Conservation (phyloP, 2,329 filamentous ascomycete species). For the Fusarium multiceps region DNA sequence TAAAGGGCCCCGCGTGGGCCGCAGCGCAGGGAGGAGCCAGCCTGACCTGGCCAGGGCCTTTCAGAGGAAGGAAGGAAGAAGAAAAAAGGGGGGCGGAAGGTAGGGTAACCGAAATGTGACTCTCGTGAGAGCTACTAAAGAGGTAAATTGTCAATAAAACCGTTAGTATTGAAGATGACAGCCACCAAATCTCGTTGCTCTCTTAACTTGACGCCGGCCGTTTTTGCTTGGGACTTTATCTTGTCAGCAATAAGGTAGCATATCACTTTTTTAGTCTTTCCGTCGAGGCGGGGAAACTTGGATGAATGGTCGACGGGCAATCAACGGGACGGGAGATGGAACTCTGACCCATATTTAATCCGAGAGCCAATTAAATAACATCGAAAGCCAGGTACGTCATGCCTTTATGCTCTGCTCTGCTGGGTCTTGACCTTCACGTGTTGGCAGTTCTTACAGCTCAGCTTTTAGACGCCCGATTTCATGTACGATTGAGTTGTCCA, state of each 20-base stretch:
- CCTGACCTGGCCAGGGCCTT: constrained; percentile 10
- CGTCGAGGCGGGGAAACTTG: constrained; percentile 31
- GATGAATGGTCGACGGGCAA: not conserved
- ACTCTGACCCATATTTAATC: constrained; percentile 32
- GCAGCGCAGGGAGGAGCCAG: constrained; percentile 22
- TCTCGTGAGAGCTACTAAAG: constrained; percentile 1
- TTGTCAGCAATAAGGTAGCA: constrained; percentile 14
- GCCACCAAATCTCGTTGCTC: constrained; percentile 15
- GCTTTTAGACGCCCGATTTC: constrained; percentile 24
- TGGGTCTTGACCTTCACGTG: constrained; percentile 12
- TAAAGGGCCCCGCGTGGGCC: constrained; percentile 39
- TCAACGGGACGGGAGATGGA: constrained; percentile 12
- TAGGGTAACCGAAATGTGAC: not conserved
- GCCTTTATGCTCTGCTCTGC: not conserved
- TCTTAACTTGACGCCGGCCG: not conserved
- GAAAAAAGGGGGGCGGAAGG: constrained; percentile 9
- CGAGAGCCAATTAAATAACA: constrained; percentile 32
- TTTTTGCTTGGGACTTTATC: constrained; percentile 1
- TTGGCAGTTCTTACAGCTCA: constrained; percentile 1
- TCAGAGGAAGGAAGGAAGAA: not conserved
- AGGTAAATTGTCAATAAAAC: constrained; percentile 7
- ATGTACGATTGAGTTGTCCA: constrained; percentile 15
- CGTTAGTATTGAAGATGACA: not conserved
- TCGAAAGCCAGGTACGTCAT: constrained; percentile 33
- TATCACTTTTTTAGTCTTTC: constrained; percentile 17